Conservation (phyloP, 2,329 filamentous ascomycete genomes). For the Alternaria sp. region DNA sequence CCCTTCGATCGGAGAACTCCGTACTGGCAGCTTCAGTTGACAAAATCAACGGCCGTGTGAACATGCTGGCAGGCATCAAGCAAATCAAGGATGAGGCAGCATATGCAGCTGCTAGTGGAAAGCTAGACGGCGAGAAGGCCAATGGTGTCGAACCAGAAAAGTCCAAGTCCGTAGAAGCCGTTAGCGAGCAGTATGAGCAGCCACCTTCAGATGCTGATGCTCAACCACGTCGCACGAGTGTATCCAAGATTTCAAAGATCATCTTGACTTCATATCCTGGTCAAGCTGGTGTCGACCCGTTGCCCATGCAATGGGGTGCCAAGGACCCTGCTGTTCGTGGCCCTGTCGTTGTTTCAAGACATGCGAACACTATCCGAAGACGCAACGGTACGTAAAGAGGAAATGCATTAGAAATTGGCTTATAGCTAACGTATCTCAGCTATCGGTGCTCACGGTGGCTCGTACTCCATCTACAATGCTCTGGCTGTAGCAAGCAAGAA, state of each 20-base stretch:
- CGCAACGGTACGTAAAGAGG: constrained; percentile 72
- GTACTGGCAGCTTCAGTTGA: constrained; percentile 66
- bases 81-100: constrained; percentile 62
- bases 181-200: constrained; percentile 53
- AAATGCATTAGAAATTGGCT: not conserved
- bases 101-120: constrained; percentile 32
- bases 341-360: constrained; percentile 86
- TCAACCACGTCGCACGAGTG: constrained; percentile 52
- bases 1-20: constrained; percentile 65
- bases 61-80: constrained; percentile 67
- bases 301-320: constrained; percentile 88
- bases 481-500: constrained; percentile 92
- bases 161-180: constrained; percentile 49
- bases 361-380: constrained; percentile 76
- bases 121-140: constrained; percentile 36
- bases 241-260: constrained; percentile 66
- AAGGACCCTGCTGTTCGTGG: constrained; percentile 78
- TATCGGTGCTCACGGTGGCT: constrained; percentile 81
- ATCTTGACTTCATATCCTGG: constrained; percentile 88
- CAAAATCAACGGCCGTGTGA: constrained; percentile 68
- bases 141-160: constrained; percentile 46
- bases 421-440: constrained; percentile 52
- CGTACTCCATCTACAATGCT: constrained; percentile 95
- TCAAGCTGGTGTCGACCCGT: constrained; percentile 92
- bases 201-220: constrained; percentile 43